Evolutionary conservation across 371 early-diverging fungal genomes (phyloP).

Genomic region (Lichtheimia ramosa): DNA sequence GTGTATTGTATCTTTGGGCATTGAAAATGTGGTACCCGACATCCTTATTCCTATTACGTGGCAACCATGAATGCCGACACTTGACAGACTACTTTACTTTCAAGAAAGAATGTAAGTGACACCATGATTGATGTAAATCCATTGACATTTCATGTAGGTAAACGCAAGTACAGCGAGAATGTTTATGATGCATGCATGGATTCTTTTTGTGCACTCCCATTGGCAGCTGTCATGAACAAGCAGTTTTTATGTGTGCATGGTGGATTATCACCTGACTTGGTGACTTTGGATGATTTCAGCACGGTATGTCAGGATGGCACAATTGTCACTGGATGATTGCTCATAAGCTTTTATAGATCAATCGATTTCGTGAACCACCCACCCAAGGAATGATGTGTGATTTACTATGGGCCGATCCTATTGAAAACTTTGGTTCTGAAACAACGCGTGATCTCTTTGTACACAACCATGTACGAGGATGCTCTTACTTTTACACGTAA

Average conservation of each 20-base stretch:
- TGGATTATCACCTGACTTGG: constrained; percentile 95
- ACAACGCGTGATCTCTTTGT: constrained; percentile 64
- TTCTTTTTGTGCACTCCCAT: constrained; percentile 93
- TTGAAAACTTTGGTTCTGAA: constrained; percentile 92
- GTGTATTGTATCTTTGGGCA: constrained; percentile 88
- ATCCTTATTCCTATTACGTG: constrained; percentile 90
- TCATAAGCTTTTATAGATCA: constrained; percentile 51
- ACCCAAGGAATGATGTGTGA: constrained; percentile 97
- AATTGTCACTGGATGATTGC: not conserved
- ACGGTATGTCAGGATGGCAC: constrained; percentile 43
- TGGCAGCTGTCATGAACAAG: constrained; percentile 95
- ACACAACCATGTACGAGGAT: constrained; percentile 94
- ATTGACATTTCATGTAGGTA: constrained; percentile 47
- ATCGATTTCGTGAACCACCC: constrained; percentile 95
- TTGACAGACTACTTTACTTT: constrained; percentile 98
- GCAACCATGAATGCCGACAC: constrained; percentile 98
- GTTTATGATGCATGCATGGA: constrained; percentile 91
- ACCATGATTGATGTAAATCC: not conserved
- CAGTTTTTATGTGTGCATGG: constrained; percentile 99
- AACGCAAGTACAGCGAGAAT: constrained; percentile 90
- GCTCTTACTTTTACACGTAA: constrained; percentile 91
- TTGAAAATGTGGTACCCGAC: constrained; percentile 92
- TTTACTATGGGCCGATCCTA: constrained; percentile 97
- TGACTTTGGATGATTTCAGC: constrained; percentile 82
- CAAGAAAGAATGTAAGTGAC: constrained; percentile 88